Conservation (phyloP, 1,284 basidiomycete species). For the Peniophora sp. region DNA sequence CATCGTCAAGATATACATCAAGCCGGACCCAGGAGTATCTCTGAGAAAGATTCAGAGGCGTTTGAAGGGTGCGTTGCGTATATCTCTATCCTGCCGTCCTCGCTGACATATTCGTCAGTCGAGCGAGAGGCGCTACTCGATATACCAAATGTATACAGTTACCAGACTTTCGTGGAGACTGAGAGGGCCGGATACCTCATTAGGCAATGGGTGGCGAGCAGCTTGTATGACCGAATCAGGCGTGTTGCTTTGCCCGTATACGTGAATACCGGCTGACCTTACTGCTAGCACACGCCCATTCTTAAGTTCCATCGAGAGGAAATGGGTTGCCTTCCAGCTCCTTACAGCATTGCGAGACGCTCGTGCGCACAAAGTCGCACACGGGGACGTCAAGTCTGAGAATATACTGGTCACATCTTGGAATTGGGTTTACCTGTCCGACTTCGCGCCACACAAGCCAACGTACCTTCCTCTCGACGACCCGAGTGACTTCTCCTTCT, state of each 20-base stretch:
- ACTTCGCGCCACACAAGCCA: conserved; percentile 97
- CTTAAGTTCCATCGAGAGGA: conserved; percentile 87
- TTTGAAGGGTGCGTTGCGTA: conserved; percentile 46
- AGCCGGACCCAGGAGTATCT: conserved; percentile 61
- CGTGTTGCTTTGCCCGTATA: conserved; percentile 29
- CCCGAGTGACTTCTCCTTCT: conserved; percentile 96
- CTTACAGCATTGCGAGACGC: conserved; percentile 82
- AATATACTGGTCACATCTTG: conserved; percentile 96
- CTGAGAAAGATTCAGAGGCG: conserved; percentile 55
- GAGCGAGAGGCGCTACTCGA: conserved; percentile 83
- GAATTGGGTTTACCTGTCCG: conserved; percentile 92
- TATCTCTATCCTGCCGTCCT: no score
- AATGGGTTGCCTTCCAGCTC: conserved; percentile 96
- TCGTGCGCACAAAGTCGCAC: conserved; percentile 77
- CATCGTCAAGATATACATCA: conserved; percentile 78
- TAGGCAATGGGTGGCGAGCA: conserved; percentile 92
- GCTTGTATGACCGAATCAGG: conserved; percentile 97
- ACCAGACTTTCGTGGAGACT: conserved; percentile 89
- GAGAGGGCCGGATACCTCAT: conserved; percentile 95
- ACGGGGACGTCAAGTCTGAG: conserved; percentile 98
- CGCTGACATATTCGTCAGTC: conserved; percentile 30
- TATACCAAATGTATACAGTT: conserved; percentile 85
- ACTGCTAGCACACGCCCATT: conserved; percentile 87
- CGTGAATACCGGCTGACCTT: not conserved
- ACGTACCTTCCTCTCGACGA: conserved; percentile 94